phyloP scores from a whole-genome alignment of 176 grass and related monocot genomes.

The Canna indica region DNA sequence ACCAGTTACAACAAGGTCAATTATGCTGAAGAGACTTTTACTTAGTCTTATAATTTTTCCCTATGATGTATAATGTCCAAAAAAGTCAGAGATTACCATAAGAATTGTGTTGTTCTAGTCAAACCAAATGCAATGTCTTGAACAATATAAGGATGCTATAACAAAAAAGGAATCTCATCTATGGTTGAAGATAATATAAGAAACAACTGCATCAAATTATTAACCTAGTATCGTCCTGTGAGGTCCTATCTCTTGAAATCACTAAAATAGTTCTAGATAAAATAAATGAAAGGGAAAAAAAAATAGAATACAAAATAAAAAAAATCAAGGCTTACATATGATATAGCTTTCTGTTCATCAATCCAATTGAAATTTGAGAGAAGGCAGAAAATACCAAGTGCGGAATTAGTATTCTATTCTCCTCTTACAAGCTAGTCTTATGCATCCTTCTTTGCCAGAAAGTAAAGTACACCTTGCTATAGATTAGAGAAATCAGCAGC shows the following conservation, averaged over 20 bases:
- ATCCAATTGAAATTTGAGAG: conserved; percentile 25
- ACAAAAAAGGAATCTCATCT: neutral
- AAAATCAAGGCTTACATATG: conserved; percentile 45
- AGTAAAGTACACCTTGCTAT: conserved; percentile 33
- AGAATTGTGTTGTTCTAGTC: neutral
- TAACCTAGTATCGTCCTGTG: conserved; percentile 49
- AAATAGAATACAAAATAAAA: conserved; percentile 37
- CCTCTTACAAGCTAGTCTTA: neutral
- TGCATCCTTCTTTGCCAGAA: conserved; percentile 1
- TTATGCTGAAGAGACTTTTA: too few species aligned
- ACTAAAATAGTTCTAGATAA: conserved; percentile 34
- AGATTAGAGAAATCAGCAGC: conserved; percentile 66
- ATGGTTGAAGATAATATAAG: neutral
- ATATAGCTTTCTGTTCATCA: conserved; percentile 34
- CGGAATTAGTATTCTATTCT: conserved; percentile 21
- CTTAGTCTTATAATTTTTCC: too few species aligned
- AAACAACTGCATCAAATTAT: conserved; percentile 22
- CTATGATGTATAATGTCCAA: neutral
- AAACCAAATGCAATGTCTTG: neutral
- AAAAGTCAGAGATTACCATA: neutral
- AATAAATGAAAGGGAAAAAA: conserved; percentile 52
- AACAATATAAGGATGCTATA: neutral
- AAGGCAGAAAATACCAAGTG: conserved; percentile 19
- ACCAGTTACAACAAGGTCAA: neutral
- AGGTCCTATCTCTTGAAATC: conserved; percentile 42